Percentiles rank a stretch among this genome's conserved stretches.
Conservation (phyloP, 2,329 filamentous ascomycete species). For the Fusarium sp. region DNA sequence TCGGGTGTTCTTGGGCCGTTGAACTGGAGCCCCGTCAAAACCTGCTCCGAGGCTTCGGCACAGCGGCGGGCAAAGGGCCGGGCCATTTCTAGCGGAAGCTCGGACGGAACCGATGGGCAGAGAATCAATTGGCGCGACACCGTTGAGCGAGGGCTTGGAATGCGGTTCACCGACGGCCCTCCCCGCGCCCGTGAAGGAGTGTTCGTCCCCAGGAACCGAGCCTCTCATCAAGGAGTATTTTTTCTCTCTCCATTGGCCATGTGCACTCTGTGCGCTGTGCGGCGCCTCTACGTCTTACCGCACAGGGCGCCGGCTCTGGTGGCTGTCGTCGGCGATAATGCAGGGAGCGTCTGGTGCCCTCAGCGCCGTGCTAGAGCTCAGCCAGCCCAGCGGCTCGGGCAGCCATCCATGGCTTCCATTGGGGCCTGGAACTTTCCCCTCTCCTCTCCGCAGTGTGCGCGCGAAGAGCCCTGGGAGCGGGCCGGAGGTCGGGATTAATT, state of each 20-base stretch:
- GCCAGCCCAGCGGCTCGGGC: slow-evolving; percentile 13
- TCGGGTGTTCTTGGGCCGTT: slow-evolving; percentile 7
- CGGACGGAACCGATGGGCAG: neutral
- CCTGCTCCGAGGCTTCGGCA: slow-evolving; percentile 18
- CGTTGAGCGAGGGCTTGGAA: neutral
- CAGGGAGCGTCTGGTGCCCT: slow-evolving; percentile 32
- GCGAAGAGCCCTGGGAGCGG: slow-evolving; percentile 26
- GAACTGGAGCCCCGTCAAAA: neutral
- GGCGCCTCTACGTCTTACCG: slow-evolving; percentile 5
- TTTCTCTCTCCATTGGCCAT: neutral
- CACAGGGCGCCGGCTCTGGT: neutral
- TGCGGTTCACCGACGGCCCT: slow-evolving; percentile 1
- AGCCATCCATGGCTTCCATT: slow-evolving; percentile 4
- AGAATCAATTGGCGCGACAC: slow-evolving; percentile 14
- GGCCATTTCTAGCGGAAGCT: slow-evolving; percentile 10
- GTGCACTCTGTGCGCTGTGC: slow-evolving; percentile 15
- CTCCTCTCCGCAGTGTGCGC: neutral
- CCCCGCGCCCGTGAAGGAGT: slow-evolving; percentile 1
- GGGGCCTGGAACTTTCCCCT: slow-evolving; percentile 1
- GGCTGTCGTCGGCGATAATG: neutral
- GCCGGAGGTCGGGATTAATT: slow-evolving; percentile 21
- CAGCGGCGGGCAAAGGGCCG: slow-evolving; percentile 4
- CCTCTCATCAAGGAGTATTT: neutral
- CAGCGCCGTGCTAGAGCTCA: slow-evolving; percentile 14
- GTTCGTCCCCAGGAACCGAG: neutral